Evolutionary conservation across 176 grass and related monocot species (phyloP), one percentile per base, ranked within the genome.

Genomic region (Triticum urartu): DNA sequence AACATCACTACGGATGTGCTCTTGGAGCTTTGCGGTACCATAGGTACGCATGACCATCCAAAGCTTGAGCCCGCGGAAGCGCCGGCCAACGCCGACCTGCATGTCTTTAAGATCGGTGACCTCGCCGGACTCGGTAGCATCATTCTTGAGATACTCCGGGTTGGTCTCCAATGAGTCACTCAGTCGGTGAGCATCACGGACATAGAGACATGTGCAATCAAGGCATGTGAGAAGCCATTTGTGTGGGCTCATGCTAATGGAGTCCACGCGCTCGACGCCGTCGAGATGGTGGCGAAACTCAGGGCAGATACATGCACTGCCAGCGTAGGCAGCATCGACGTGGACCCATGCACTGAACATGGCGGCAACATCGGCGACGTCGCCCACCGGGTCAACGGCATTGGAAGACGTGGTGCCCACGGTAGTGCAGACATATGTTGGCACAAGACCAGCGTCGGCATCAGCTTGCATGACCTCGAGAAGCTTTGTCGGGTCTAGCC

Each of bases 41-140:
- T 72, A 72, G 35, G 68, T 72, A 36, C 68, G 68, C 68, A 42
- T 72, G 36, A 72, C 68, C 68, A 72, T 71, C 68, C 68, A 71
- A 21, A 71, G 68, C 68, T 71, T 71, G 20, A 71, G 68, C 18
- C 68, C 68, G 6, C 68, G 35, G 9, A 71, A 71, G 18, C 68
- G 68, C 0, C 68, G 68, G 11, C 68, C 68, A 20, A 72, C 68
- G 10, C 68, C 36, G 20, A 72, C 68, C 36, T 72, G 68, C 68
- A 72, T 72, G 68, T 72, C 68, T 36, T 72, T 72, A n/a, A 72
- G 68, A 39, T 72, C 68, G 9, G 68, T 72, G 68, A 42, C 68
- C 68, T 72, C 68, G 9, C 68, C 68, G 5, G 68, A 72, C 4
- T 72, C 68, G 20, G 68, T 72, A 42, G 68, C 36, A 1, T 72